Evolutionary conservation across 768 basidiomycete species (phyloP).

Genomic region (Lyophyllum decastes): DNA sequence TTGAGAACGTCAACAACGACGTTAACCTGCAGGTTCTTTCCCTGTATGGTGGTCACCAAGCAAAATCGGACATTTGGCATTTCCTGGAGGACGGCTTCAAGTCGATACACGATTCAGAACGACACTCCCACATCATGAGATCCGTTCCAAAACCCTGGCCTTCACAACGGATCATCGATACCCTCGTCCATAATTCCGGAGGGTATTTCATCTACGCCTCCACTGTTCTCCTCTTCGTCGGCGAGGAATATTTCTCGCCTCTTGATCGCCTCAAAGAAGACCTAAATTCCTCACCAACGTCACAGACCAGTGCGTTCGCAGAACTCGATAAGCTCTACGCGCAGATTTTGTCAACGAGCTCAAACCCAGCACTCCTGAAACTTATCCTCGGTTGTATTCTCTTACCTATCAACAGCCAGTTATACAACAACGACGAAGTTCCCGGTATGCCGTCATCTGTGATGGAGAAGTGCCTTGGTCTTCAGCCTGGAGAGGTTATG

Average conservation of each 20-base stretch:
- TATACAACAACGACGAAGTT: too few relatives aligned
- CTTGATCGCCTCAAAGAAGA: background rate
- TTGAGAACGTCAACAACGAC: background rate
- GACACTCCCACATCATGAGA: background rate
- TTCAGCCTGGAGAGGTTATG: background rate
- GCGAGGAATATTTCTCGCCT: background rate
- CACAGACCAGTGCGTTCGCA: background rate
- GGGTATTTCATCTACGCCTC: background rate
- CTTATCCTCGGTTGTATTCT: background rate
- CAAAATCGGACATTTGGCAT: background rate
- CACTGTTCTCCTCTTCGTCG: background rate
- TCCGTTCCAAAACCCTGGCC: background rate
- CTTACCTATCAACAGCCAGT: too few relatives aligned
- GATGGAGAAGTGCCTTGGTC: background rate
- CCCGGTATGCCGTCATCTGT: background rate
- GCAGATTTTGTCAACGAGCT: background rate
- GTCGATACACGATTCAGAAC: background rate
- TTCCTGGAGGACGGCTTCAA: background rate
- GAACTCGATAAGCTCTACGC: background rate
- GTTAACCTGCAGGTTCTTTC: background rate
- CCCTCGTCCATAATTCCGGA: background rate
- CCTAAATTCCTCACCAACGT: background rate
- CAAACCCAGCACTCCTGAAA: background rate
- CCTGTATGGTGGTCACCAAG: background rate
- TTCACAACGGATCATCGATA: background rate